Evolutionary conservation across 1,284 basidiomycete genomes (phyloP), one percentile per base, ranked within the genome.

Genomic region (Agroathelia rolfsii): DNA sequence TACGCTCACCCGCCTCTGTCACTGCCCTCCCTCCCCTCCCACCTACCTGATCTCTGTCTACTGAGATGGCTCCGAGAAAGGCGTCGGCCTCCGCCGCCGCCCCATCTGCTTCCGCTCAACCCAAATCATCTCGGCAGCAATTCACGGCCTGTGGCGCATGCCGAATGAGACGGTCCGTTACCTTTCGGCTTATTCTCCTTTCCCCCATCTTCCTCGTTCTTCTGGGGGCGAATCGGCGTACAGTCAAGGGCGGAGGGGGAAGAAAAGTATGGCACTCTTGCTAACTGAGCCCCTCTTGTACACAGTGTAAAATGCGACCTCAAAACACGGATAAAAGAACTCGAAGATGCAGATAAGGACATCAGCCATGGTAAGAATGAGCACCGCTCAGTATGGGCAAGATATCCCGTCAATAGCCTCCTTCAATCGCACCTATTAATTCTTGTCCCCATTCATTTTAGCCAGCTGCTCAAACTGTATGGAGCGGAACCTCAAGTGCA

Each of bases 91-190:
- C 48, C 4, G 32, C 30, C 23, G 46, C 64, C 5, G 48, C 64
- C 13, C 68, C 73, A 28, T 65, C 72, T n/a, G 51, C 66, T 6
- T 48, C 64, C 5, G 62, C 61, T 18, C 73, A 79, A 38, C 74
- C 80, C 35, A 84, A 83, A 52, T 77, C 80, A 8, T 69, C 74
- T 3, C 62, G 84, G 30, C 80, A 83, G 46, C 85, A 87, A 47
- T 87, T 85, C 58, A 78, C 81, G 21, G 88, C 87, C 3, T 92
- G 88, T 51, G 87, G 86, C 32, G 86, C 87, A 22, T 93, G 88
- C 57, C 76, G 87, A 34, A 86, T 86, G 73, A 62, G 87, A 48
- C 72, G 87, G 81, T 77, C 34, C 24, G 55, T 45, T 12, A 28
- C 31, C 33, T 25, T 32, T 33, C 32, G 16, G 37, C 37, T 6